Base-by-base conservation (phyloP, 1,284 basidiomycete species). In the Marasmius tenuissimus region DNA sequence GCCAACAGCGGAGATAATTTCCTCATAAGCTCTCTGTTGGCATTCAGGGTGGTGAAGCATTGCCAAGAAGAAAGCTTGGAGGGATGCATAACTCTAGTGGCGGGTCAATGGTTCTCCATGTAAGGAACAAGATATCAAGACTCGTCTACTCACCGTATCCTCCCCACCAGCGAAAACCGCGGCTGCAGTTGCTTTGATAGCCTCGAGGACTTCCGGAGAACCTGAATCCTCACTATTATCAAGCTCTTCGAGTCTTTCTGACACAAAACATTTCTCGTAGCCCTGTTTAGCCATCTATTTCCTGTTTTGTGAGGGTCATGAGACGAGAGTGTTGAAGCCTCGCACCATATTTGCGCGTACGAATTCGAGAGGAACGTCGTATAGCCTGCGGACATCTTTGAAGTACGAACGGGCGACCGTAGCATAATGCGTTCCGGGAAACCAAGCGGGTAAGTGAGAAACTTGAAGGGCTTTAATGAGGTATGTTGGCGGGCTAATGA, bases 381-480 rank as follows among this genome's bases (percentile, higher is more conserved):
- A 57, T 18, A 64, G 50, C 59, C 49, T 45, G 18, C 37, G 45
- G 7, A 68, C 58, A 1, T 38, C 52, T 10, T n/a, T 16, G 4
- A 45, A 39, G 3, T 27, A 18, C 3, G 52, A 47, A 4, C 68
- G 61, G 4, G 71, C 70, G 49, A 59, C 52, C 12, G 49, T 56
- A 14, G 67, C 69, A 49, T 69, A 71, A 59, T 65, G 63, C 38
- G 67, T 64, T 1, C 68, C 69, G 16, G 71, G 71, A 35, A 72
- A 70, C 68, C 69, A 72, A 0, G 67, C 66, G 8, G 69, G 70
- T 14, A 69, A 63, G 51, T 69, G 34, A 45, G 58, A 35, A 14
- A 71, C 70, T 71, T 50, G 35, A 42, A 49, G 59, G 33, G 10
- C 16, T n/a, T 9, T 35, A 37, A 40, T 33, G 45, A 20, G 16